phyloP scores from a whole-genome alignment of 257 asterid genomes.

The Avicennia marina region DNA sequence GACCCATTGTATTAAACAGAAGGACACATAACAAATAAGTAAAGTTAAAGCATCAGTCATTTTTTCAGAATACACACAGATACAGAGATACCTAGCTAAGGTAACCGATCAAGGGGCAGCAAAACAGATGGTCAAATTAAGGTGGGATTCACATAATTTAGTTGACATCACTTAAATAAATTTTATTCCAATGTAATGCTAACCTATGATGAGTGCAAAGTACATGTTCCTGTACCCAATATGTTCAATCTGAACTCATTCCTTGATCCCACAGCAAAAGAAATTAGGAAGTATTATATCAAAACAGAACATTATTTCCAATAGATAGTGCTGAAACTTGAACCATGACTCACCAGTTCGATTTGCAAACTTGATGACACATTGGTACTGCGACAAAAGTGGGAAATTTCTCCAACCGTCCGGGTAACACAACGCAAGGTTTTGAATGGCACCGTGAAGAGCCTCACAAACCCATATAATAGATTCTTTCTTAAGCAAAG shows the following conservation, averaged over 20 bases:
- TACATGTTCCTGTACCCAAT: neutral
- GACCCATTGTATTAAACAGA: too few relatives aligned
- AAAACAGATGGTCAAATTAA: neutral
- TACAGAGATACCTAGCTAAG: too few relatives aligned
- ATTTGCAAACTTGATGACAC: slow-evolving; percentile 67
- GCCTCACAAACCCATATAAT: slow-evolving; percentile 69
- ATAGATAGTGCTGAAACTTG: slow-evolving; percentile 11
- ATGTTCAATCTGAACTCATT: neutral
- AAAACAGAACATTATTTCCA: too few relatives aligned
- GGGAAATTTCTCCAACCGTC: slow-evolving; percentile 64
- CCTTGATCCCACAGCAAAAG: neutral
- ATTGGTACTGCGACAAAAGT: slow-evolving; percentile 65
- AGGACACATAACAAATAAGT: too few relatives aligned
- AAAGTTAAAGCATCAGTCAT: too few relatives aligned
- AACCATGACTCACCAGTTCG: slow-evolving; percentile 59
- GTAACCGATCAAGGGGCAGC: too few relatives aligned
- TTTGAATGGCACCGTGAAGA: slow-evolving; percentile 75
- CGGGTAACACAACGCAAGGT: slow-evolving; percentile 69
- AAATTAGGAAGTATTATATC: too few relatives aligned
- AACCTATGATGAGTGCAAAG: neutral
- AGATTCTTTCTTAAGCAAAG: slow-evolving; percentile 74
- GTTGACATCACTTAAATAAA: neutral
- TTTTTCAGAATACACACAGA: neutral
- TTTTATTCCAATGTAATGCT: neutral
- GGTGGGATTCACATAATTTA: neutral